Conservation (phyloP, 805 yeast genomes). For the Pichia eremophila region DNA sequence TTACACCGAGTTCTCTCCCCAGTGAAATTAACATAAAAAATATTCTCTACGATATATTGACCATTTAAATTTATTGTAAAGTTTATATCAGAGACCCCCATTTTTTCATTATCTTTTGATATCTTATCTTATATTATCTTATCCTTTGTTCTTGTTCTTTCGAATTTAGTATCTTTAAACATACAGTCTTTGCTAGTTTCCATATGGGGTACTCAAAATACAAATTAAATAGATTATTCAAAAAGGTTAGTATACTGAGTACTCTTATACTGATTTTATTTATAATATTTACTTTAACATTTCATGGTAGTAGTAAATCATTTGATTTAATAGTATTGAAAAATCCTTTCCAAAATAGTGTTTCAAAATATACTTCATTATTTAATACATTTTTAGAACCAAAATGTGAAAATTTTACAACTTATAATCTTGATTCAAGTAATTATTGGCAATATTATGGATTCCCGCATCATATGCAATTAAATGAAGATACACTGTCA, state of each 20-base stretch:
- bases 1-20: too few relatives aligned
- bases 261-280: background rate
- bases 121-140: too few relatives aligned
- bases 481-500: slow-evolving; percentile 15
- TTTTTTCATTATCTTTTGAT: too few relatives aligned
- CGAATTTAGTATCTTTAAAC: too few relatives aligned
- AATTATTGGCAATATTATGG: slow-evolving; percentile 26
- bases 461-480: slow-evolving; percentile 15
- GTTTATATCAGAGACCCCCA: too few relatives aligned
- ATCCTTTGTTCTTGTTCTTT: too few relatives aligned
- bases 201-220: background rate
- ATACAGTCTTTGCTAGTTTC: too few relatives aligned
- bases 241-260: background rate
- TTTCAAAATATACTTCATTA: slow-evolving; percentile 3
- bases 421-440: slow-evolving; percentile 15
- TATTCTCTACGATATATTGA: too few relatives aligned
- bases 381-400: slow-evolving; percentile 11
- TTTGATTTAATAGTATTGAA: background rate
- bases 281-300: background rate
- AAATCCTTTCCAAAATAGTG: background rate
- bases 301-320: background rate
- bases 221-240: background rate
- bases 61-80: too few relatives aligned
- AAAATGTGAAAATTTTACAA: slow-evolving; percentile 18
- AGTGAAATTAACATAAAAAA: too few relatives aligned